Conservation (phyloP, 306 rosid species). For the Cucurbita ficifolia region DNA sequence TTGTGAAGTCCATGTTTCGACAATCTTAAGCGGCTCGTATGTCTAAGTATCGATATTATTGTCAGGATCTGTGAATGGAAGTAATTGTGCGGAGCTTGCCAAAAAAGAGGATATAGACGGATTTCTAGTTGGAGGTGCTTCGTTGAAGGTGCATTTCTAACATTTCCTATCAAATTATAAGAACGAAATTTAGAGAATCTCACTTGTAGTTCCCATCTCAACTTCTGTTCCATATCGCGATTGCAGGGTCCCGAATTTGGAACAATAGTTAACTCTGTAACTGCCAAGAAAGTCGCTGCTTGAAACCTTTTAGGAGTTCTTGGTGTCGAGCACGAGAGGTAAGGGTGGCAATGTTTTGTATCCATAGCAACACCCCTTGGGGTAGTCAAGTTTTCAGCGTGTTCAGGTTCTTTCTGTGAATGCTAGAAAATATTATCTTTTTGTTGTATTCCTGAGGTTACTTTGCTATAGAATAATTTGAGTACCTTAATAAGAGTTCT, state of each 20-base stretch:
- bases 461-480: not conserved
- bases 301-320: conserved; percentile 22
- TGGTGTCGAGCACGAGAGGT: conserved; percentile 17
- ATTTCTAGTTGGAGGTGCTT: conserved; percentile 97
- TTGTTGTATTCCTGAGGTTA: not conserved
- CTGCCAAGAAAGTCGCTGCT: conserved; percentile 88
- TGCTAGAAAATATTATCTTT: not conserved
- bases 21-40: not conserved
- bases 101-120: conserved; percentile 96
- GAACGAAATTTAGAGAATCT: not conserved
- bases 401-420: not conserved
- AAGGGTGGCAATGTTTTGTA: conserved; percentile 13
- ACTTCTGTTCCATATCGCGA: conserved; percentile 6
- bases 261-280: conserved; percentile 64
- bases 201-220: not conserved
- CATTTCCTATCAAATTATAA: not conserved
- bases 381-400: conserved; percentile 14
- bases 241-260: conserved; percentile 91
- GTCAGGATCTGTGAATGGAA: conserved; percentile 89
- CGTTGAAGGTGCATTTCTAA: conserved; percentile 54
- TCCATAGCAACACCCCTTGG: conserved; percentile 8
- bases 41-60: not conserved
- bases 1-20: not conserved
- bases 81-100: conserved; percentile 82
- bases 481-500: conserved; percentile 6